These are phyloP conservation scores for Penicillium chermesinum DNA, from an alignment of 495 filamentous ascomycete species.

Conservation along the genomic window DNA sequence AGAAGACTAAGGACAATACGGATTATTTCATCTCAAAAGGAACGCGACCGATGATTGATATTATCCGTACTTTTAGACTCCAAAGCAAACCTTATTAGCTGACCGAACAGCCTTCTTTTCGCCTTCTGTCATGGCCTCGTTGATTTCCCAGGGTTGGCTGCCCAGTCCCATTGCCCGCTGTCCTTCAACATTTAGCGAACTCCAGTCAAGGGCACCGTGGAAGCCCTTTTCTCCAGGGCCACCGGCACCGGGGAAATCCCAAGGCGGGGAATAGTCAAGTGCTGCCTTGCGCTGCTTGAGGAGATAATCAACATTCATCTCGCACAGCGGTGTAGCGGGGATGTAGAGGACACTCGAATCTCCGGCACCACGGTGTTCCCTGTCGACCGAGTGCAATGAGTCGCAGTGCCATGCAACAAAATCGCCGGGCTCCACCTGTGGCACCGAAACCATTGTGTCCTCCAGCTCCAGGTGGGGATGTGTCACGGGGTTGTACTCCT, in stretches of 20 bases:
- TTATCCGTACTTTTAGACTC: conserved; percentile 8
- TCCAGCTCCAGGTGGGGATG: conserved; percentile 76
- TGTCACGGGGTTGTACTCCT: conserved; percentile 65
- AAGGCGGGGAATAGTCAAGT: conserved; percentile 37
- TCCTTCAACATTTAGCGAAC: conserved; percentile 38
- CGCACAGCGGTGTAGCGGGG: conserved; percentile 74
- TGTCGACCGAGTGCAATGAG: conserved; percentile 75
- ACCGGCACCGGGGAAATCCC: conserved; percentile 62
- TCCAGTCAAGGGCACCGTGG: conserved; percentile 37
- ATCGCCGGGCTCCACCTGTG: conserved; percentile 72
- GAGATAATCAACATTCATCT: conserved; percentile 66
- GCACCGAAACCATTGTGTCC: conserved; percentile 72
- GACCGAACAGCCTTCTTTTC: conserved; percentile 51
- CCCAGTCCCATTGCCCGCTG: conserved; percentile 57
- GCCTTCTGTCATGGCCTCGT: conserved; percentile 44
- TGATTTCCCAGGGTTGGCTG: conserved; percentile 43
- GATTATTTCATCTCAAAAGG: too few relatives aligned
- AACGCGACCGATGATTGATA: not conserved
- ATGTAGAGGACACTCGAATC: conserved; percentile 87
- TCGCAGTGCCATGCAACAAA: conserved; percentile 94
- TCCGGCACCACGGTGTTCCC: conserved; percentile 58
- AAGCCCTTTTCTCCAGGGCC: conserved; percentile 41
- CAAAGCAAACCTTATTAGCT: conserved; percentile 54
- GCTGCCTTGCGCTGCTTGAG: conserved; percentile 58
- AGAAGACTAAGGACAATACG: too few relatives aligned